Percentiles rank a stretch among this genome's conserved stretches.
These are phyloP conservation scores for Luffa aegyptiaca DNA, from an alignment of 306 rosid species.

Conservation along the genomic window DNA sequence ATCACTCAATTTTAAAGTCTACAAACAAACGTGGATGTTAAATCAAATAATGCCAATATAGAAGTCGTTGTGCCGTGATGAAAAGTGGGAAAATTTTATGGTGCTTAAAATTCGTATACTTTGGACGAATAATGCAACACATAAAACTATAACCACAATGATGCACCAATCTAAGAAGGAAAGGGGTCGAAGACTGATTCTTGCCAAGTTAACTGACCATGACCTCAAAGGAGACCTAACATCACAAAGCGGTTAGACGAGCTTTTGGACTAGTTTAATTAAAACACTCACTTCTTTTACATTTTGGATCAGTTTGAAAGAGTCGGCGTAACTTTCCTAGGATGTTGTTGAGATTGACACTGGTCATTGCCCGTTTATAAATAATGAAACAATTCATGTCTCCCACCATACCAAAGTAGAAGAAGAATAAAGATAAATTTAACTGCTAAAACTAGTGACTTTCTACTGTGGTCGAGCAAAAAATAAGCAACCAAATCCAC, in stretches of 20 bases:
- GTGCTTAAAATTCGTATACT: neutral
- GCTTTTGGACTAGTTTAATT: neutral
- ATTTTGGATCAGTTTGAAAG: neutral
- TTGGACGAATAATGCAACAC: neutral
- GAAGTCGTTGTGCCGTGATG: neutral
- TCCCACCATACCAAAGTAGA: neutral
- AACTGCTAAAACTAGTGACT: neutral
- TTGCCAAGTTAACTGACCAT: neutral
- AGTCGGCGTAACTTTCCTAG: neutral
- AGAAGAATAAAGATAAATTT: neutral
- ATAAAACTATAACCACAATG: neutral
- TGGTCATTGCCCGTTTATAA: neutral
- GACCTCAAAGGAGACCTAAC: neutral
- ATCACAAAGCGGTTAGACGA: neutral
- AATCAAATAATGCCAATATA: neutral
- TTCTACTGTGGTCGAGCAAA: neutral
- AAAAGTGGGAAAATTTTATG: neutral
- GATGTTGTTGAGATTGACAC: neutral
- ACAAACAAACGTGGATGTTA: slow-evolving; percentile 22
- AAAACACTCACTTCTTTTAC: neutral
- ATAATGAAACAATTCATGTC: neutral
- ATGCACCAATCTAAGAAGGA: neutral
- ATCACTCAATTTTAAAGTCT: slow-evolving; percentile 90
- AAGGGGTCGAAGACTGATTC: neutral
- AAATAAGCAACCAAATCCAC: neutral